phyloP scores from a whole-genome alignment of 2,329 filamentous ascomycete species.

The Zymoseptoria pseudotritici region DNA sequence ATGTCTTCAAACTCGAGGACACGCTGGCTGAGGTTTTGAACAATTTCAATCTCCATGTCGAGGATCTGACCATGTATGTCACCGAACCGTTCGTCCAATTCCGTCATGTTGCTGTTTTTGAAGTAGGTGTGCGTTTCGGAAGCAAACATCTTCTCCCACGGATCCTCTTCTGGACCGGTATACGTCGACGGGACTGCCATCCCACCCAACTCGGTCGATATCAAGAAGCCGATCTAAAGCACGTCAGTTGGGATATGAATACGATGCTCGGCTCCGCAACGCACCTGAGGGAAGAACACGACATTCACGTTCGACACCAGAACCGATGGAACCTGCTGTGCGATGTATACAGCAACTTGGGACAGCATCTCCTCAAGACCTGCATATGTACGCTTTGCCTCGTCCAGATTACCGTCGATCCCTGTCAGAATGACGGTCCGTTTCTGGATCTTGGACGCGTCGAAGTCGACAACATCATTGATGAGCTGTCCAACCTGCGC shows the following conservation, averaged over 20 bases:
- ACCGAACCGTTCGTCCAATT: constrained; percentile 73
- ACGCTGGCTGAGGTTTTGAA: constrained; percentile 65
- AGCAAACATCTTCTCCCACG: constrained; percentile 72
- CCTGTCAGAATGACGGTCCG: constrained; percentile 67
- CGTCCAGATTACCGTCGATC: constrained; percentile 67
- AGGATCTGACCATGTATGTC: constrained; percentile 81
- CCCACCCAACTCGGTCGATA: constrained; percentile 59
- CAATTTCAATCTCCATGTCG: constrained; percentile 82
- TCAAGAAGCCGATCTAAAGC: constrained; percentile 66
- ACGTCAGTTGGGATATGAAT: neutral
- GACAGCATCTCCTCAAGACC: constrained; percentile 69
- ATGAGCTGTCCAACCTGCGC: constrained; percentile 64
- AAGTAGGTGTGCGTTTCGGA: constrained; percentile 67
- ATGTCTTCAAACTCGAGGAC: constrained; percentile 62
- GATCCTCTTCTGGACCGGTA: constrained; percentile 54
- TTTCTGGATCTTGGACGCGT: constrained; percentile 62
- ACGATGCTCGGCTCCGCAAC: neutral
- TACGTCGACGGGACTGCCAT: constrained; percentile 48
- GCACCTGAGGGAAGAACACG: constrained; percentile 71
- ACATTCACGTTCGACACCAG: constrained; percentile 58
- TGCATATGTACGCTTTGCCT: constrained; percentile 68
- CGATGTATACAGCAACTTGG: constrained; percentile 58
- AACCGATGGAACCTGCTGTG: constrained; percentile 53
- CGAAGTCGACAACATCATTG: constrained; percentile 69
- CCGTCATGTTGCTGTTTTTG: constrained; percentile 74